These are phyloP conservation scores for Yarrowia phangngaensis DNA, from an alignment of 805 yeast genomes.

Conservation along the genomic window DNA sequence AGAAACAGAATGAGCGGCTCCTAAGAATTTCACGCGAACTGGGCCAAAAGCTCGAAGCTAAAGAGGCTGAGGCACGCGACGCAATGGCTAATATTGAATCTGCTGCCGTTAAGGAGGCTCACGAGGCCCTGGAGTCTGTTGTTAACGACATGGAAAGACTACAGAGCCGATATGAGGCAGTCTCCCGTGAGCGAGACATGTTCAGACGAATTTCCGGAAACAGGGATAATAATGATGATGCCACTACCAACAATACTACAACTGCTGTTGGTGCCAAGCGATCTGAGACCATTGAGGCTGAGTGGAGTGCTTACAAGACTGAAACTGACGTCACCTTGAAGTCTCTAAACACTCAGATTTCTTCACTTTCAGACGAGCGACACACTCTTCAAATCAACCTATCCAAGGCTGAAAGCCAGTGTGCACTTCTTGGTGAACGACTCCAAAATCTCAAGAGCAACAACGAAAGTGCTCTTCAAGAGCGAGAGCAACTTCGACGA, in stretches of 20 bases:
- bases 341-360: slow-evolving; percentile 49
- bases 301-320: slow-evolving; percentile 42
- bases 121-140: slow-evolving; percentile 36
- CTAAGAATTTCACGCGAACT: slow-evolving; percentile 64
- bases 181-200: slow-evolving; percentile 66
- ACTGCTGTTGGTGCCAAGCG: slow-evolving; percentile 31
- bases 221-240: slow-evolving; percentile 15
- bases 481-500: slow-evolving; percentile 46
- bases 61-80: slow-evolving; percentile 44
- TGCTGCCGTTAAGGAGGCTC: slow-evolving; percentile 40
- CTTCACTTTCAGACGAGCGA: slow-evolving; percentile 43
- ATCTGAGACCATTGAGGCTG: slow-evolving; percentile 37
- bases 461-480: slow-evolving; percentile 44
- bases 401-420: slow-evolving; percentile 54
- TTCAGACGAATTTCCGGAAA: slow-evolving; percentile 42
- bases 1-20: slow-evolving; percentile 69
- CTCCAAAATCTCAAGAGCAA: slow-evolving; percentile 44
- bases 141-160: slow-evolving; percentile 44
- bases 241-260: slow-evolving; percentile 30
- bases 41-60: slow-evolving; percentile 64
- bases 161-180: slow-evolving; percentile 51
- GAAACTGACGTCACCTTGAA: slow-evolving; percentile 47
- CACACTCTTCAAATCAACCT: slow-evolving; percentile 49
- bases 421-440: slow-evolving; percentile 53
- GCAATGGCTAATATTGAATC: slow-evolving; percentile 35